Percentiles rank a stretch among this genome's conserved stretches.
phyloP scores from a whole-genome alignment of 768 basidiomycete genomes.

The Zangia roseola region DNA sequence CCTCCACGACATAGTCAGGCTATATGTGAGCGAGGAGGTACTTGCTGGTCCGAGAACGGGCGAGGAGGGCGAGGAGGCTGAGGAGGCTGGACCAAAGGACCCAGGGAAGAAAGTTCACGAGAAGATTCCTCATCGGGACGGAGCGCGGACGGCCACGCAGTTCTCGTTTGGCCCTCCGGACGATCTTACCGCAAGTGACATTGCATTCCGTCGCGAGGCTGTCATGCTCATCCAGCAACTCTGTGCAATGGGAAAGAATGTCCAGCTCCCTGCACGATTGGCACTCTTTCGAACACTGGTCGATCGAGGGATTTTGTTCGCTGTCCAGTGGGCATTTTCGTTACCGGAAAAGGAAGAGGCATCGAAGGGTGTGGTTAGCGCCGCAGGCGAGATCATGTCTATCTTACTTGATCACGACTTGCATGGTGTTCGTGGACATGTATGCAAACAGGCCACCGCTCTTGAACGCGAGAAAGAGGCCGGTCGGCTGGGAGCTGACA shows the following conservation, averaged over 20 bases:
- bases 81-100: conserved; percentile 25
- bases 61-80: conserved; percentile 30
- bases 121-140: conserved; percentile 33
- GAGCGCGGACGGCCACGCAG: conserved; percentile 18
- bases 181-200: conserved; percentile 52
- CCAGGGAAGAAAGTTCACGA: conserved; percentile 41
- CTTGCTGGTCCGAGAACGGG: conserved; percentile 40
- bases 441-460: conserved; percentile 77
- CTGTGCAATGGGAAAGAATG: conserved; percentile 94
- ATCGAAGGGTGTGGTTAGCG: conserved; percentile 64
- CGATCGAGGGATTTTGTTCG: conserved; percentile 84
- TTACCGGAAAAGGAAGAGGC: conserved; percentile 55
- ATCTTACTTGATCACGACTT: conserved; percentile 89
- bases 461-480: conserved; percentile 62
- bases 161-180: conserved; percentile 62
- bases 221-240: conserved; percentile 89
- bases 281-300: conserved; percentile 83
- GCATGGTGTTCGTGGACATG: conserved; percentile 79
- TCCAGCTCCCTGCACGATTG: conserved; percentile 85
- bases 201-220: conserved; percentile 67
- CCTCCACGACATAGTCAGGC: conserved; percentile 70
- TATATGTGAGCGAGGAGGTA: conserved; percentile 75
- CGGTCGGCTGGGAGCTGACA: conserved; percentile 55
- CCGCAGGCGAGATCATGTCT: conserved; percentile 83
- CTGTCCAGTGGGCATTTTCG: conserved; percentile 91